Evolutionary conservation across 345 rosid species (phyloP).

Genomic region (Turritis glabra): DNA sequence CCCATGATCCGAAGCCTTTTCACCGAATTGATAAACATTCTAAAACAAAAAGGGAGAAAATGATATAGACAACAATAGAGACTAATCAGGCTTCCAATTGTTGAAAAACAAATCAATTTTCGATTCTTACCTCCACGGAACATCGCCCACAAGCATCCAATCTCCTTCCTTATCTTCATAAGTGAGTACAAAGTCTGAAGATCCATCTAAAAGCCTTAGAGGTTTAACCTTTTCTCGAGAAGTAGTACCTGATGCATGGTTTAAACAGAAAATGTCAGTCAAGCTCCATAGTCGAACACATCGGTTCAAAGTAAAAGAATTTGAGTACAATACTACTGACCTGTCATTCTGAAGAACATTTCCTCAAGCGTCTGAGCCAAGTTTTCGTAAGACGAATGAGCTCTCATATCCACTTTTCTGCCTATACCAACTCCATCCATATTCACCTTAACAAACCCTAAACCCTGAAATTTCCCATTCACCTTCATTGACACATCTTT

Average conservation of each 20-base stretch:
- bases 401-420: conserved; percentile 80
- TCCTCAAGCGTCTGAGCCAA: conserved; percentile 73
- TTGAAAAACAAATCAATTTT: neutral
- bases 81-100: neutral
- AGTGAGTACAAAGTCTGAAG: conserved; percentile 82
- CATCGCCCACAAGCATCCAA: conserved; percentile 98
- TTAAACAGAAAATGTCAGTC: conserved; percentile 3
- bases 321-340: conserved; percentile 1
- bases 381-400: conserved; percentile 67
- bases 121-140: conserved; percentile 84
- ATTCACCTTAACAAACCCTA: conserved; percentile 81
- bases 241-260: conserved; percentile 33
- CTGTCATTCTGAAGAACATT: conserved; percentile 63
- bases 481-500: conserved; percentile 50
- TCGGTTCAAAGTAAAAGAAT: neutral
- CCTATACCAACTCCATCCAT: conserved; percentile 91
- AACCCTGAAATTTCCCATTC: conserved; percentile 49
- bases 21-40: conserved; percentile 79
- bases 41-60: conserved; percentile 19
- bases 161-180: conserved; percentile 96
- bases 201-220: conserved; percentile 68
- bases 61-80: neutral
- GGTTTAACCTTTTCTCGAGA: conserved; percentile 31
- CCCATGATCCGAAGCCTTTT: conserved; percentile 91
- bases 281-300: neutral